These are phyloP conservation scores for Ilyonectria mors-panacis DNA, from an alignment of 2,329 filamentous ascomycete species.

Conservation along the genomic window DNA sequence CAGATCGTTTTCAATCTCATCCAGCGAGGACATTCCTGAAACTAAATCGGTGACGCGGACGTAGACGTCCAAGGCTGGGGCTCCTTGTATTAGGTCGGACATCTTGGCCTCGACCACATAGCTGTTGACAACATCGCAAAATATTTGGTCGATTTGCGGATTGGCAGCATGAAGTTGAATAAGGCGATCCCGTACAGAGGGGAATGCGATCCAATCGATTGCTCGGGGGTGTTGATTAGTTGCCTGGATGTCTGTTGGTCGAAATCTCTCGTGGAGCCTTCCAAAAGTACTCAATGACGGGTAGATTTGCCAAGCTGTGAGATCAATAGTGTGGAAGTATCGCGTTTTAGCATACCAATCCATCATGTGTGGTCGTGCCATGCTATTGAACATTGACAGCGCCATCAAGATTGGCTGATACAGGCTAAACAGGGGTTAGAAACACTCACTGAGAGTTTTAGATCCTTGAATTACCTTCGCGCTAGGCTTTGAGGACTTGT, in stretches of 20 bases:
- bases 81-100: slow-evolving; percentile 48
- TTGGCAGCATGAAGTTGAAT: slow-evolving; percentile 52
- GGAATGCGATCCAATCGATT: slow-evolving; percentile 51
- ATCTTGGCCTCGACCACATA: slow-evolving; percentile 51
- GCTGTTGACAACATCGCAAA: slow-evolving; percentile 51
- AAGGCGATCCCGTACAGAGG: slow-evolving; percentile 46
- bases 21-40: slow-evolving; percentile 41
- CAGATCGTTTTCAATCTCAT: slow-evolving; percentile 4
- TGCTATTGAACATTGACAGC: slow-evolving; percentile 53
- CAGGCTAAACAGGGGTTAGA: slow-evolving; percentile 29
- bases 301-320: slow-evolving; percentile 53
- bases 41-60: slow-evolving; percentile 50
- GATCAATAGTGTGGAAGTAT: slow-evolving; percentile 52
- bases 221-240: slow-evolving; percentile 44
- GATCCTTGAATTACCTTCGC: slow-evolving; percentile 26
- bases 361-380: slow-evolving; percentile 53
- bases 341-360: slow-evolving; percentile 58
- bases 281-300: slow-evolving; percentile 47
- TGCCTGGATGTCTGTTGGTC: slow-evolving; percentile 47
- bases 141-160: slow-evolving; percentile 50
- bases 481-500: slow-evolving; percentile 29
- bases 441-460: not conserved
- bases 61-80: slow-evolving; percentile 46
- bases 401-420: slow-evolving; percentile 51
- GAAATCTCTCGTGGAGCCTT: slow-evolving; percentile 48